These are phyloP conservation scores for Lasiodiplodia theobromae DNA, from an alignment of 2,329 filamentous ascomycete genomes.

Conservation along the genomic window DNA sequence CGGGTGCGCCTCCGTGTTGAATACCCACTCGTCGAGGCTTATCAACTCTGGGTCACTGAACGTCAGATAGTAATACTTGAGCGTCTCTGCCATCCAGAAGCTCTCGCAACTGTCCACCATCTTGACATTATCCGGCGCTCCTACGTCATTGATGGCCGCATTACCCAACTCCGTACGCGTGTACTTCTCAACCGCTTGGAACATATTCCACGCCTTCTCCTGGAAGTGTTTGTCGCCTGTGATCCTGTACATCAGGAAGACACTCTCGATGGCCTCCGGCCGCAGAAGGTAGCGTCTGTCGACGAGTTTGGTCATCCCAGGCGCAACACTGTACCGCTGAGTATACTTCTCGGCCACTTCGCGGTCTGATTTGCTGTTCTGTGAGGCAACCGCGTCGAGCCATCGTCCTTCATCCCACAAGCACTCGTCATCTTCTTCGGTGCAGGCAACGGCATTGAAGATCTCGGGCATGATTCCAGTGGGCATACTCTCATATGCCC, in stretches of 20 bases:
- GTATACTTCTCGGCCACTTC: constrained; percentile 43
- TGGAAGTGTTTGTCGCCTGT: constrained; percentile 76
- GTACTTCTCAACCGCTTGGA: constrained; percentile 69
- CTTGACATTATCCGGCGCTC: constrained; percentile 30
- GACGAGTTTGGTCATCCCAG: constrained; percentile 42
- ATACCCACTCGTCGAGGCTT: constrained; percentile 72
- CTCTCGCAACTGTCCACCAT: constrained; percentile 61
- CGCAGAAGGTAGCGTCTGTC: constrained; percentile 46
- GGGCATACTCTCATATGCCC: constrained; percentile 59
- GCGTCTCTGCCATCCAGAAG: constrained; percentile 88
- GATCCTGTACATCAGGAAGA: constrained; percentile 88
- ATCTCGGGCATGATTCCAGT: constrained; percentile 64
- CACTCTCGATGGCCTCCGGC: constrained; percentile 70
- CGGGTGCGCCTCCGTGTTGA: constrained; percentile 65
- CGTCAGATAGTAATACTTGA: constrained; percentile 91
- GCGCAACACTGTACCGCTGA: constrained; percentile 42
- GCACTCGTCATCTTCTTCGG: constrained; percentile 49
- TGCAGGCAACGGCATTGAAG: constrained; percentile 53
- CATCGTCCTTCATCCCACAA: constrained; percentile 53
- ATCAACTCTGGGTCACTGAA: constrained; percentile 73
- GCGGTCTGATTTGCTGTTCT: constrained; percentile 33
- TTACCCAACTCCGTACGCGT: constrained; percentile 72
- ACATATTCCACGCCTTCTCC: constrained; percentile 85
- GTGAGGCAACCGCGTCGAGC: constrained; percentile 47
- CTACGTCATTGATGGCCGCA: constrained; percentile 69